phyloP scores from a whole-genome alignment of 768 basidiomycete species.

The Tulasnella sp. region DNA sequence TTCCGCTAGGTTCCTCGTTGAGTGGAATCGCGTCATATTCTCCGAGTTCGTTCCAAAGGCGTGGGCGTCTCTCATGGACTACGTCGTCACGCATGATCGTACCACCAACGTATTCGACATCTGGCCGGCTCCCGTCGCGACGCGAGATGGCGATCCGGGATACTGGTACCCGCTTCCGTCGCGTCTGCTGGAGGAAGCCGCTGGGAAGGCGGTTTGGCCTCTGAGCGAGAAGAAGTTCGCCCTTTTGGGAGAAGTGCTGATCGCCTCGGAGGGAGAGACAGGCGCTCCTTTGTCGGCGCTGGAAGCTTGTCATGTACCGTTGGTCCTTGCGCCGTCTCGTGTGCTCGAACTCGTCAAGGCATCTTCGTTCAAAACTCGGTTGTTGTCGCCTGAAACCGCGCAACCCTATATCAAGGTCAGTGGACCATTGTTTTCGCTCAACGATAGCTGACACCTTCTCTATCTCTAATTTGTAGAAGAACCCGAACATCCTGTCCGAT shows the following conservation, averaged over 20 bases:
- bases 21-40: slow-evolving; percentile 41
- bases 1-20: slow-evolving; percentile 30
- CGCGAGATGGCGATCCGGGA: slow-evolving; percentile 25
- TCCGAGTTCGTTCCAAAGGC: slow-evolving; percentile 33
- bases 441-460: not conserved
- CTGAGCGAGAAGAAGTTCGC: not conserved
- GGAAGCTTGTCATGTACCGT: not conserved
- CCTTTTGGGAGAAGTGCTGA: not conserved
- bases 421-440: not conserved
- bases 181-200: slow-evolving; percentile 23
- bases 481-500: not conserved
- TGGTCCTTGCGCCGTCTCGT: not conserved
- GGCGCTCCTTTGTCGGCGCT: not conserved
- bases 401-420: not conserved
- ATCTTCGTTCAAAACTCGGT: no score
- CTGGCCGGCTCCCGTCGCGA: slow-evolving; percentile 26
- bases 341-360: no score
- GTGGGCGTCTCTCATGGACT: slow-evolving; percentile 30
- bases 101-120: slow-evolving; percentile 19
- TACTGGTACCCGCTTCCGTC: slow-evolving; percentile 34
- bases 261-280: not conserved
- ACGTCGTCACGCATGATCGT: slow-evolving; percentile 17
- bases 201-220: not conserved
- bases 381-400: not conserved
- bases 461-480: not conserved